These are phyloP conservation scores for Coffea humblotiana DNA, from an alignment of 305 asterid genomes.

Conservation along the genomic window DNA sequence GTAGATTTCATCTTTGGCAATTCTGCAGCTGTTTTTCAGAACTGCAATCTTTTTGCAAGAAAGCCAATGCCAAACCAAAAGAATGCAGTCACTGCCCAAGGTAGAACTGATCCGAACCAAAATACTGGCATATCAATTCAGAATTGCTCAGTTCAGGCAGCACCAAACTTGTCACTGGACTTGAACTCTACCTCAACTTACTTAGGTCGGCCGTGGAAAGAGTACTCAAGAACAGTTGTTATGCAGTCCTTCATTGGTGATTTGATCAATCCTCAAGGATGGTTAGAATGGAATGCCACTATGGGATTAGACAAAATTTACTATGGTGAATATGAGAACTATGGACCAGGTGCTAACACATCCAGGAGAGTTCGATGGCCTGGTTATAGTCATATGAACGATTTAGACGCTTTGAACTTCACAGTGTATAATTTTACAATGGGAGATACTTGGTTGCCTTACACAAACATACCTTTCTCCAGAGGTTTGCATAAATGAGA, in stretches of 20 bases:
- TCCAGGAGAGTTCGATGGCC: slow-evolving; percentile 29
- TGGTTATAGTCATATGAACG: slow-evolving; percentile 26
- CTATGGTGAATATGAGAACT: slow-evolving; percentile 41
- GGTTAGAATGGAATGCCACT: slow-evolving; percentile 48
- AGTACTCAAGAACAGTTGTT: slow-evolving; percentile 38
- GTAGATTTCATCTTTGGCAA: slow-evolving; percentile 54
- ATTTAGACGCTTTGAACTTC: slow-evolving; percentile 26
- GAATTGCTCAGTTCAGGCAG: slow-evolving; percentile 28
- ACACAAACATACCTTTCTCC: slow-evolving; percentile 26
- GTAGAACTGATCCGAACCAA: slow-evolving; percentile 44
- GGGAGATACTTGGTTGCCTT: slow-evolving; percentile 33
- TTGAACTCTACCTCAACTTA: slow-evolving; percentile 18
- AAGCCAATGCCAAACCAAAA: slow-evolving; percentile 37
- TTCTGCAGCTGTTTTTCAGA: slow-evolving; percentile 47
- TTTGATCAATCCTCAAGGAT: slow-evolving; percentile 36
- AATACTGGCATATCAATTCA: slow-evolving; percentile 53
- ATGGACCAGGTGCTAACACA: slow-evolving; percentile 38
- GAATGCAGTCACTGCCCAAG: slow-evolving; percentile 46
- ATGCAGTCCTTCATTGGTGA: slow-evolving; percentile 39
- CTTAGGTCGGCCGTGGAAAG: slow-evolving; percentile 47
- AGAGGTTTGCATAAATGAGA: background rate
- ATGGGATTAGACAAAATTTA: slow-evolving; percentile 38
- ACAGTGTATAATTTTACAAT: slow-evolving; percentile 29
- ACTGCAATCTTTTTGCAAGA: slow-evolving; percentile 37
- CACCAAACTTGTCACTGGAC: slow-evolving; percentile 23